A percentile compares a stretch with the other conserved stretches of the same genome.
These are phyloP conservation scores for Acrodontium crateriforme DNA, from an alignment of 2,329 filamentous ascomycete genomes.

Conservation along the genomic window DNA sequence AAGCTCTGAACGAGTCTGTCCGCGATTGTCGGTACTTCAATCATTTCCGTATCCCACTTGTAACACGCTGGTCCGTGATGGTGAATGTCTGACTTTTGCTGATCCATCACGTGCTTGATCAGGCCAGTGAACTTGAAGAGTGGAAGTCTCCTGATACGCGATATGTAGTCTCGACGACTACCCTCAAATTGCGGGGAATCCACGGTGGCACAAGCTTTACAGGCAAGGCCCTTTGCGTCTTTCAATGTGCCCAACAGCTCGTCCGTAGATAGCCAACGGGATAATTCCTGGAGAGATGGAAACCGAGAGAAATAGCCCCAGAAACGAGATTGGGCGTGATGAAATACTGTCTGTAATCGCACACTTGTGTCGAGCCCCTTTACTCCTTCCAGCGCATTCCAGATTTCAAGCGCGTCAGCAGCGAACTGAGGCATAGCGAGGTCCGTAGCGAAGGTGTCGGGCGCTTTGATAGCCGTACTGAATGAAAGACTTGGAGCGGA, in stretches of 20 bases:
- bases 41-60: constrained; percentile 49
- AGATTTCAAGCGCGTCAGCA: constrained; percentile 45
- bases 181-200: constrained; percentile 10
- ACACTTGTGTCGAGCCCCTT: constrained; percentile 49
- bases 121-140: constrained; percentile 38
- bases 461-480: too few relatives aligned
- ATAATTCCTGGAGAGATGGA: too few relatives aligned
- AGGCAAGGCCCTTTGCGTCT: constrained; percentile 30
- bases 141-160: constrained; percentile 25
- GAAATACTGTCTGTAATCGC: constrained; percentile 48
- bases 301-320: too few relatives aligned
- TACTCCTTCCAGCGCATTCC: constrained; percentile 46
- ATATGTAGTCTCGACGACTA: constrained; percentile 20
- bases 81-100: too few relatives aligned
- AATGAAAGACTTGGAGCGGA: too few relatives aligned
- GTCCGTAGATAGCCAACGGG: too few relatives aligned
- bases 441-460: too few relatives aligned
- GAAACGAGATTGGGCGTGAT: too few relatives aligned
- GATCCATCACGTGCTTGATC: constrained; percentile 44
- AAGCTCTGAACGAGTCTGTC: constrained; percentile 37
- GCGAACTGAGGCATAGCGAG: too few relatives aligned
- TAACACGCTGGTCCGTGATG: constrained; percentile 22
- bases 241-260: constrained; percentile 29
- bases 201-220: constrained; percentile 19
- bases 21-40: constrained; percentile 41